phyloP scores from a whole-genome alignment of 148 eudicot genomes.

The Limonium bicolor region DNA sequence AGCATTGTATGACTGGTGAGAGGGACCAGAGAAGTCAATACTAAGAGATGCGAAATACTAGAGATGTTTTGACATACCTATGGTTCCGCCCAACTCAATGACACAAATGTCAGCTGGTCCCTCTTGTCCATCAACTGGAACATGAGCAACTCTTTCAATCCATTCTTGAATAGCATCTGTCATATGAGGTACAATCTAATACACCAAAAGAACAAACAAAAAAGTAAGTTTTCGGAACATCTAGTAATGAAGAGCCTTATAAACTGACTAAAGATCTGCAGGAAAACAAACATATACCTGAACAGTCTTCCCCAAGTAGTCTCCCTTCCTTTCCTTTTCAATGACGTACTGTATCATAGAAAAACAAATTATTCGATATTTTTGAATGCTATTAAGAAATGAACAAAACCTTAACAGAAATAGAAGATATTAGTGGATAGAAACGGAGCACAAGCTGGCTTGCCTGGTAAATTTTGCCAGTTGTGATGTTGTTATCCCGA shows the following conservation, averaged over 20 bases:
- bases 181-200: conserved; percentile 91
- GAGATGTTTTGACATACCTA: conserved; percentile 30
- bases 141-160: conserved; percentile 80
- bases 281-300: conserved; percentile 34
- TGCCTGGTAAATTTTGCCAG: conserved; percentile 95
- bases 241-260: neutral
- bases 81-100: conserved; percentile 95
- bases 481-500: conserved; percentile 81
- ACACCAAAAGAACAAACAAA: conserved; percentile 2
- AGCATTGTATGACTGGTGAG: neutral
- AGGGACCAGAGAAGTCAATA: neutral
- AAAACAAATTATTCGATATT: no score
- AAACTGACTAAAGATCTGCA: neutral
- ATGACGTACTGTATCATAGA: conserved; percentile 46
- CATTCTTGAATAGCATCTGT: conserved; percentile 97
- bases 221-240: neutral
- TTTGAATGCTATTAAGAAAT: no score
- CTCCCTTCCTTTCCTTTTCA: conserved; percentile 89
- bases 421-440: no score
- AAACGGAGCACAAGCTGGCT: conserved; percentile 10
- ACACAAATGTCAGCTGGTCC: conserved; percentile 98
- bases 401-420: no score
- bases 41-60: neutral
- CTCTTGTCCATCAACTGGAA: conserved; percentile 90
- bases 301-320: conserved; percentile 87